These are phyloP conservation scores for Russula olivacea DNA, from an alignment of 768 basidiomycete species.

Conservation along the genomic window DNA sequence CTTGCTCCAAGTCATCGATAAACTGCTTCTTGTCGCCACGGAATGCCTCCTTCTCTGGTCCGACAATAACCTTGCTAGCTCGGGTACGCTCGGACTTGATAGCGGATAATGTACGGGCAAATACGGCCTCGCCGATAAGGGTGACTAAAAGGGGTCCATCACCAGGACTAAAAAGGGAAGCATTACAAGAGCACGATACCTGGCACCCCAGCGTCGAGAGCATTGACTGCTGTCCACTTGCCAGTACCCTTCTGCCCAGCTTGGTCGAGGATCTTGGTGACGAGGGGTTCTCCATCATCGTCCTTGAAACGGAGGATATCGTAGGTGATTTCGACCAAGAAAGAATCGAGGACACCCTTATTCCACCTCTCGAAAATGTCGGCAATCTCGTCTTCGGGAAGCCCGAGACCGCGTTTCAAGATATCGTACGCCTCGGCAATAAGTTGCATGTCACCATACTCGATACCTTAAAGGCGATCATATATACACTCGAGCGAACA, in stretches of 20 bases:
- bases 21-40: conserved; percentile 97
- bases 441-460: conserved; percentile 99
- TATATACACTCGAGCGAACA: conserved; percentile 2
- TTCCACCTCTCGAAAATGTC: conserved; percentile 95
- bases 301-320: conserved; percentile 98
- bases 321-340: conserved; percentile 97
- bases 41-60: conserved; percentile 91
- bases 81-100: conserved; percentile 94
- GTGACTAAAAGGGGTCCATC: conserved; percentile 56
- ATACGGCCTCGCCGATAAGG: conserved; percentile 98
- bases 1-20: conserved; percentile 98
- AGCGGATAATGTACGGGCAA: conserved; percentile 94
- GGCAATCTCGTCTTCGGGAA: conserved; percentile 84
- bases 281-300: conserved; percentile 85
- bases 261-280: conserved; percentile 90
- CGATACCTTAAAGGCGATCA: conserved; percentile 66
- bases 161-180: conserved; percentile 10
- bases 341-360: conserved; percentile 98
- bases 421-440: conserved; percentile 99
- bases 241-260: conserved; percentile 99
- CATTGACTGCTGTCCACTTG: conserved; percentile 98
- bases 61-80: conserved; percentile 85
- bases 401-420: conserved; percentile 90
- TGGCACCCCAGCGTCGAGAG: conserved; percentile 85
- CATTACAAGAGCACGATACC: conserved; percentile 41